Evolutionary conservation across 2,329 filamentous ascomycete genomes (phyloP), one percentile per base, ranked within the genome.

Genomic region (Cytospora schulzeri): DNA sequence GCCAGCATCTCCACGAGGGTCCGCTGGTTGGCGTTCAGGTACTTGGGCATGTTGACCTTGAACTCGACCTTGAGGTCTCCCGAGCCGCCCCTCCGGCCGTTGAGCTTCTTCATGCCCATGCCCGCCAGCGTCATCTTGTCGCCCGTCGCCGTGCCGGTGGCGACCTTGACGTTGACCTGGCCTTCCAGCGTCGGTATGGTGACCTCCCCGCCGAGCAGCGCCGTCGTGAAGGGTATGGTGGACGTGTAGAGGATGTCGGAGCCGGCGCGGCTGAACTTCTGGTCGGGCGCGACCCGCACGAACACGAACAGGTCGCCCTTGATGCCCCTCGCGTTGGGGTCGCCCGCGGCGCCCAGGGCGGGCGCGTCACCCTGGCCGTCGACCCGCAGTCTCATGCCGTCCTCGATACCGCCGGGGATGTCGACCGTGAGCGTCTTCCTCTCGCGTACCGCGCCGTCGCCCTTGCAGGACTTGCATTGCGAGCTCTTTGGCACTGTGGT

Each of bases 11-110:
- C 95, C 53, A 96, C 80, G 65, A 99, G 91, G 0, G 92, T 96
- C 61, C 95, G 86, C 80, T 99, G 93, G 79, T 97, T 98, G 54
- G 90, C 86, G 62, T 86, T 92, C 69, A 99, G 83, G 73, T 94
- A 97, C 79, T 97, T 98, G 54, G 95, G 95, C 92, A 98, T 97
- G 62, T 86, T 81, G 54, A 99, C 91, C 76, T 92, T 92, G 84
- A 97, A 99, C 76, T 99, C 94, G 8, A 99, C 93, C 74, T 88
- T 90, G 66, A 99, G 79, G 73, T 99, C 95, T 68, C 95, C 95
- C 33, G 84, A 86, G 48, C 83, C 84, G 35, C 83, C 86, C 63
- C 88, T 84, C 56, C 92, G 85, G 22, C 85, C 83, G 67, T 85
- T 83, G 14, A 99, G 83, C 71, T 91, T 90, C 78, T 91, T 93